Base-by-base conservation (phyloP, 371 early-diverging fungal species). In the Circinella umbellata region DNA sequence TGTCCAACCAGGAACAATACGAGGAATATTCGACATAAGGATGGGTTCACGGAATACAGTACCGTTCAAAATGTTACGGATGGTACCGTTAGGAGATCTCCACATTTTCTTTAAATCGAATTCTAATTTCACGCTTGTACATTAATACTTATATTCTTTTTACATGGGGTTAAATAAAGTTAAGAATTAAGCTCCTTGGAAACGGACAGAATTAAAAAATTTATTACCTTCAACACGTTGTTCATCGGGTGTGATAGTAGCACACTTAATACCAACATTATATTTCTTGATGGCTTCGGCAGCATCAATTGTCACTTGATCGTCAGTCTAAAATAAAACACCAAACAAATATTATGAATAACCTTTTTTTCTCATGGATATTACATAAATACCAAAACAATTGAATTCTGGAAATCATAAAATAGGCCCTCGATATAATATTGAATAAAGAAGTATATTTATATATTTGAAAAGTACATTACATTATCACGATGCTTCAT, bases 1-100 rank as follows among this genome's bases (percentile, higher is more conserved):
- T 69, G 89, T 95, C 97, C 97, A 97, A 20, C 93, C 93, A 38
- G 96, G 96, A 13, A 97, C 93, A 75, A 96, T 84, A 63, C 93
- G 87, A 57, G 97, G 97, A 62, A 97, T 91, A 75, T 92, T 93
- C 47, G 90, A 85, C 77, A 96, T 82, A 59, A 97, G 77, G 76
- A 97, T 96, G 59, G 97, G 97, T 80, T 97, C 97, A 70, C 97
- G 92, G 91, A 97, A 97, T 15, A 97, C 95, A 20, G 97, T 97
- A 67, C 97, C 97, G 71, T 93, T 94, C 70, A 97, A 86, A 64
- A 94, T 94, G 80, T 96, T 96, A 69, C 97, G 89, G 82, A 97
- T 95, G 46, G 97, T 96, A 57, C 97, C 97, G 77, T 97, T 97
- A 69, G 97, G 97, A n/a, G 93, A 92, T 82, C 90, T 93, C 95